A percentile compares a stretch with the other conserved stretches of the same genome.
Evolutionary conservation across 257 asterid species (phyloP).

Genomic region (Knoxia roxburghii): DNA sequence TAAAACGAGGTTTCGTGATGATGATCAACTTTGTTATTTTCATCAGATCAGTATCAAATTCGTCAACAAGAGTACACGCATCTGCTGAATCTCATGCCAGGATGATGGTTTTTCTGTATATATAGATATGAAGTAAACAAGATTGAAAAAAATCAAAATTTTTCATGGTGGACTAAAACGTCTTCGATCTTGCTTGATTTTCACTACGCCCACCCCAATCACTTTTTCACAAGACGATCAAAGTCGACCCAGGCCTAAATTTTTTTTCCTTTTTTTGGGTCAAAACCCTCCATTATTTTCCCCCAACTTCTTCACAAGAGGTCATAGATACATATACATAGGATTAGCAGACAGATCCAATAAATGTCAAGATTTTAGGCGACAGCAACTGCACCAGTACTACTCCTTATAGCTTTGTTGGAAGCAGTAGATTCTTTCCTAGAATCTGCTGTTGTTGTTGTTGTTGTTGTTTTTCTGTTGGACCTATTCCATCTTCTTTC

Average conservation of each 20-base stretch:
- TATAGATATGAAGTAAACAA: too few relatives aligned
- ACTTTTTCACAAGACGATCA: conserved; percentile 7
- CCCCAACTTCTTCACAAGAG: not conserved
- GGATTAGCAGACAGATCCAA: not conserved
- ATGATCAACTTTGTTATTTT: too few relatives aligned
- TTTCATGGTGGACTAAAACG: too few relatives aligned
- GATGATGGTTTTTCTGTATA: too few relatives aligned
- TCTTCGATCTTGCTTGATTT: not conserved
- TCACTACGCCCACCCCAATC: not conserved
- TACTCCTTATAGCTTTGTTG: conserved; percentile 50
- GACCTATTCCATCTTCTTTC: conserved; percentile 56
- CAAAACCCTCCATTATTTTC: not conserved
- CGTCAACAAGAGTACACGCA: too few relatives aligned
- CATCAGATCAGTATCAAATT: too few relatives aligned
- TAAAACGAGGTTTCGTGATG: conserved; percentile 4
- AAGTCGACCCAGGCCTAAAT: not conserved
- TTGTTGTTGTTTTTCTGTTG: conserved; percentile 33
- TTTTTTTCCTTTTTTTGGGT: not conserved
- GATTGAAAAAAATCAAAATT: too few relatives aligned
- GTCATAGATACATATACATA: not conserved
- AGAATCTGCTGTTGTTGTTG: conserved; percentile 26
- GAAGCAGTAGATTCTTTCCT: conserved; percentile 47
- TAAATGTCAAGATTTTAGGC: conserved; percentile 23
- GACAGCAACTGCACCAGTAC: conserved; percentile 67
- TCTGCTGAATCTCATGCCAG: too few relatives aligned